These are phyloP conservation scores for Thelonectria blattea DNA, from an alignment of 2,329 filamentous ascomycete genomes.

Conservation along the genomic window DNA sequence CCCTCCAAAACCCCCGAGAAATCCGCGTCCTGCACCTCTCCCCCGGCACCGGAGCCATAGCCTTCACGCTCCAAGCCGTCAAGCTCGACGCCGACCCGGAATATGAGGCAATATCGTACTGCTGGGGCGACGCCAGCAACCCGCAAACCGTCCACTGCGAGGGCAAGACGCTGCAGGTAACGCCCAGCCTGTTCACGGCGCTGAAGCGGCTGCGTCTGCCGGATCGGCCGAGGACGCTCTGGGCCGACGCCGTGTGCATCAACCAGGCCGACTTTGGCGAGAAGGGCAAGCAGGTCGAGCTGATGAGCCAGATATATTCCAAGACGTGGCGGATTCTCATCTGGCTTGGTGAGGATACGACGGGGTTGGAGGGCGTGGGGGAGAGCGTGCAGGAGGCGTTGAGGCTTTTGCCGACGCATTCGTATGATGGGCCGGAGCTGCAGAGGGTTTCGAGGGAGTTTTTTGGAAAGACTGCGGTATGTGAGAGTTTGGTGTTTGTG, in stretches of 20 bases:
- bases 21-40: not conserved
- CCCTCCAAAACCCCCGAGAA: not conserved
- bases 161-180: not conserved
- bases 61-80: not conserved
- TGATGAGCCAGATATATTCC: conserved; percentile 20
- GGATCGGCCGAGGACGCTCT: conserved; percentile 1
- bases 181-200: conserved; percentile 10
- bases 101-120: conserved; percentile 19
- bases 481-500: not conserved
- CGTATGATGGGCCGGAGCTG: not conserved
- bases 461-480: not conserved
- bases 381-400: not conserved
- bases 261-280: conserved; percentile 16
- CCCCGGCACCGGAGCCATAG: not conserved
- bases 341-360: conserved; percentile 16
- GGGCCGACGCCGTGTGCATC: conserved; percentile 21
- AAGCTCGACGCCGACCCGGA: not conserved
- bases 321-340: conserved; percentile 8
- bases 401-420: not conserved
- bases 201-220: conserved; percentile 4
- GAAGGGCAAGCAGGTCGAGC: conserved; percentile 8
- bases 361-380: not conserved
- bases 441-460: not conserved
- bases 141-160: conserved; percentile 2
- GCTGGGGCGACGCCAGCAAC: conserved; percentile 11